phyloP scores from a whole-genome alignment of 1,139 yeast genomes.

The Kazachstania sp. region DNA sequence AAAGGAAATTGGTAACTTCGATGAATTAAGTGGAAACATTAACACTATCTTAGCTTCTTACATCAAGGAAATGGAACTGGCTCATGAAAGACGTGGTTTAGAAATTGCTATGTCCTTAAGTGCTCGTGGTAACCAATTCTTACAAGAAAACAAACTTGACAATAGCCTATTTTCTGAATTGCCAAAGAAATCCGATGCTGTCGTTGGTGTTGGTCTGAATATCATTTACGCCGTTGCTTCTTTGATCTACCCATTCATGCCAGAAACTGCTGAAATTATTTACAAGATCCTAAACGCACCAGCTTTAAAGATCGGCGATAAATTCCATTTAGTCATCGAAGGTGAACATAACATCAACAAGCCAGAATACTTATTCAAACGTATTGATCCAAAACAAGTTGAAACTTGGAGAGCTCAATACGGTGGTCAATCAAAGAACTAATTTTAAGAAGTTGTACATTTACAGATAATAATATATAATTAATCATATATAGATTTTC shows the following conservation, averaged over 20 bases:
- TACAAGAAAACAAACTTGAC: slow-evolving; percentile 92
- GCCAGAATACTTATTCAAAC: slow-evolving; percentile 80
- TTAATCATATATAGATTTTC: neutral
- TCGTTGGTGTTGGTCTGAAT: slow-evolving; percentile 84
- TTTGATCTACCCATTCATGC: slow-evolving; percentile 79
- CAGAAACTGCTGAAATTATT: slow-evolving; percentile 64
- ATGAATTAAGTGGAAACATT: slow-evolving; percentile 47
- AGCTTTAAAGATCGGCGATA: slow-evolving; percentile 62
- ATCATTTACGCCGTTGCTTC: slow-evolving; percentile 76
- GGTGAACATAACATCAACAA: slow-evolving; percentile 83
- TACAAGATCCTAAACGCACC: slow-evolving; percentile 78
- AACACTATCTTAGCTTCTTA: slow-evolving; percentile 53
- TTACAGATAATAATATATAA: neutral
- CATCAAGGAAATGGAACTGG: slow-evolving; percentile 65
- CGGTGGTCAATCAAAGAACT: slow-evolving; percentile 49
- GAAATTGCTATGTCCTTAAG: slow-evolving; percentile 64
- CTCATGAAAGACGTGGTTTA: slow-evolving; percentile 58
- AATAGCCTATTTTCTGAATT: slow-evolving; percentile 67
- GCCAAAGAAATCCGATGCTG: slow-evolving; percentile 83
- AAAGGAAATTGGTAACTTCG: slow-evolving; percentile 41
- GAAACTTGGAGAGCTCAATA: slow-evolving; percentile 82
- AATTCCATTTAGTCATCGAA: slow-evolving; percentile 56
- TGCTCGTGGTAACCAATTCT: slow-evolving; percentile 76
- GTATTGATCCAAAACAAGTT: slow-evolving; percentile 83
- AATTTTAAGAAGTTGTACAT: neutral